Conservation (phyloP, 495 filamentous ascomycete species). For the Penicillium simplicissimum region DNA sequence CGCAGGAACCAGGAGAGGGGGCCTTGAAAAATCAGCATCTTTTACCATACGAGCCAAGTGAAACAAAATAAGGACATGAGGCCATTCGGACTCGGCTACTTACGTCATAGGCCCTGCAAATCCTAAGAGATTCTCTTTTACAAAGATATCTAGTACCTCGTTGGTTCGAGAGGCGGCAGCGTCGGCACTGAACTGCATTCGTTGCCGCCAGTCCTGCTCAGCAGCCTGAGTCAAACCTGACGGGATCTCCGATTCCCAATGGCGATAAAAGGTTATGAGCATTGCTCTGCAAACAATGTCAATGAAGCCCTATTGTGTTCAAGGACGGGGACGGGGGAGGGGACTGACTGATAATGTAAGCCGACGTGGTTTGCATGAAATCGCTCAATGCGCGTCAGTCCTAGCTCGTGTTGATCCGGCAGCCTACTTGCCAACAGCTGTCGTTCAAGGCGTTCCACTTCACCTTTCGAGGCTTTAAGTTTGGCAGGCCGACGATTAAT, state of each 20-base stretch:
- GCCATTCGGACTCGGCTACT: conserved; percentile 2
- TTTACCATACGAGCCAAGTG: too few relatives aligned
- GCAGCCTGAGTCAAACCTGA: conserved; percentile 10
- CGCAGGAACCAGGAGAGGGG: conserved; percentile 40
- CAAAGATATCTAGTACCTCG: conserved; percentile 31
- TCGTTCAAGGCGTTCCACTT: conserved; percentile 30
- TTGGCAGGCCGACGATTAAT: conserved; percentile 24
- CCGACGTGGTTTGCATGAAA: conserved; percentile 36
- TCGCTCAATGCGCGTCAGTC: conserved; percentile 14
- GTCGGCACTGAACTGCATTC: conserved; percentile 24
- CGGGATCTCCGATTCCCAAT: conserved; percentile 19
- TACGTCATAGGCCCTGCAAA: conserved; percentile 40
- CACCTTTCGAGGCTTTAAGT: conserved; percentile 2
- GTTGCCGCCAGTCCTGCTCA: conserved; percentile 22
- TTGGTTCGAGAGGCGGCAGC: conserved; percentile 39
- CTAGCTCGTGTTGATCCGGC: conserved; percentile 22
- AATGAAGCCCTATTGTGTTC: background rate
- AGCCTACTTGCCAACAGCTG: conserved; percentile 18
- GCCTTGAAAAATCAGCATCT: conserved; percentile 8
- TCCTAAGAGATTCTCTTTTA: conserved; percentile 31
- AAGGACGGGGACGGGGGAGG: background rate
- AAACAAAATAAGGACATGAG: too few relatives aligned
- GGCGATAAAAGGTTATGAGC: conserved; percentile 35
- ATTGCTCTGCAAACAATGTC: conserved; percentile 21
- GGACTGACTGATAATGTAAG: conserved; percentile 36